phyloP scores from a whole-genome alignment of 371 early-diverging fungal species.

The Saksenaea oblongispora region DNA sequence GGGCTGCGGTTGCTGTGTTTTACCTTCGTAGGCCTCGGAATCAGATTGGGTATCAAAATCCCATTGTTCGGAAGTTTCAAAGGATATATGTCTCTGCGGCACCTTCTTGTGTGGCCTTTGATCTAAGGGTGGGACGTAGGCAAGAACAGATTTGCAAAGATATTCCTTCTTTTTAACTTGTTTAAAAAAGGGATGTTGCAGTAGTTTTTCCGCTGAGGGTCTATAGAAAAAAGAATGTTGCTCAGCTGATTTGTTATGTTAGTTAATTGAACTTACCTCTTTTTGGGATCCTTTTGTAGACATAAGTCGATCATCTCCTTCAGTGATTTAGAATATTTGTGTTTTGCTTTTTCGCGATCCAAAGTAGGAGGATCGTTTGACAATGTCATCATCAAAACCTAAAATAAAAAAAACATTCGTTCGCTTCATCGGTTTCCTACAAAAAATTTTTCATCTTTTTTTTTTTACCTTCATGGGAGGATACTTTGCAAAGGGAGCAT shows the following conservation, averaged over 20 bases:
- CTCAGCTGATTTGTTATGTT: not conserved
- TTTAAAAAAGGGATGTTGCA: constrained; percentile 82
- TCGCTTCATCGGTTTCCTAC: not conserved
- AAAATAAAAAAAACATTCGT: not conserved
- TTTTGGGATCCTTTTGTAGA: constrained; percentile 79
- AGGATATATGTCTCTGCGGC: constrained; percentile 33
- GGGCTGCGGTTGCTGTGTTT: not conserved
- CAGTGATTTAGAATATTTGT: constrained; percentile 76
- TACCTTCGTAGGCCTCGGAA: constrained; percentile 10
- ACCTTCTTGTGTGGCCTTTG: constrained; percentile 54
- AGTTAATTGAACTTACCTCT: constrained; percentile 51
- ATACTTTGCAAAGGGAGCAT: constrained; percentile 91
- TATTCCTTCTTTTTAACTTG: constrained; percentile 76
- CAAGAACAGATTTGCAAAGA: constrained; percentile 60
- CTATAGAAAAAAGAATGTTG: constrained; percentile 34
- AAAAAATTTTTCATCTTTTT: not conserved
- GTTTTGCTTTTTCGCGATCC: constrained; percentile 71
- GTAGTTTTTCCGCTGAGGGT: constrained; percentile 78
- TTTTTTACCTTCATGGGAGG: constrained; percentile 81
- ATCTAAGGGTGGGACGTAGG: constrained; percentile 72
- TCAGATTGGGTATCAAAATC: constrained; percentile 40
- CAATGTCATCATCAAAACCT: constrained; percentile 89
- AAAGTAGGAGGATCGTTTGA: constrained; percentile 89
- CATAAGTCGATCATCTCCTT: constrained; percentile 89
- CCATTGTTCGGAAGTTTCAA: constrained; percentile 44